Evolutionary conservation across 2,329 filamentous ascomycete genomes (phyloP).

Genomic region (Phoma sp.): DNA sequence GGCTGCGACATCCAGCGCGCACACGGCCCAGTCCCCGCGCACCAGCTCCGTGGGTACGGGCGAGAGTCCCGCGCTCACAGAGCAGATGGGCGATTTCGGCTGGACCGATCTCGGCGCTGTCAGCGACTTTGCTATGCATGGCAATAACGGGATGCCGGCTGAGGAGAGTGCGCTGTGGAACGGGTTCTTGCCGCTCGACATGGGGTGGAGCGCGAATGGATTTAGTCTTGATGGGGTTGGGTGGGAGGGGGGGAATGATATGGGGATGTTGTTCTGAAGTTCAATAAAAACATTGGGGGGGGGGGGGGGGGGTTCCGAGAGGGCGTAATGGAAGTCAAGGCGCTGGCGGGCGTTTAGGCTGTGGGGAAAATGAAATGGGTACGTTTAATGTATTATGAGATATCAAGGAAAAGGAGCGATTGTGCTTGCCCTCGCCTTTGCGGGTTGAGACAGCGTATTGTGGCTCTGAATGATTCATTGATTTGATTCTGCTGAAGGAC

Average conservation of each 20-base stretch:
- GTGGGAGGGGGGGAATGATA: conserved; percentile 30
- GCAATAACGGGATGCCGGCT: conserved; percentile 37
- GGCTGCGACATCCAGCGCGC: conserved; percentile 16
- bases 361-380: no score
- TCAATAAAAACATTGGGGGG: no score
- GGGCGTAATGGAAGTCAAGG: no score
- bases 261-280: conserved; percentile 39
- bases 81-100: conserved; percentile 57
- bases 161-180: conserved; percentile 35
- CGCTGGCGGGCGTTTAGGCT: no score
- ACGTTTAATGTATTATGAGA: no score
- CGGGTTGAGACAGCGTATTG: no score
- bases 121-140: conserved; percentile 56
- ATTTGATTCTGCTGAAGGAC: no score
- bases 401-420: no score
- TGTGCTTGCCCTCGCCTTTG: no score
- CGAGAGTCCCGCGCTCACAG: conserved; percentile 51
- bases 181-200: conserved; percentile 47
- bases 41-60: conserved; percentile 47
- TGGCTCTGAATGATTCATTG: no score
- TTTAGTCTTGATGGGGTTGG: conserved; percentile 40
- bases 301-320: no score
- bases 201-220: conserved; percentile 43
- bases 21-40: conserved; percentile 35
- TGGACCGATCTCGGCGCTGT: conserved; percentile 58